phyloP scores from a whole-genome alignment of 441 rosid species.

The Erodium moschatum region DNA sequence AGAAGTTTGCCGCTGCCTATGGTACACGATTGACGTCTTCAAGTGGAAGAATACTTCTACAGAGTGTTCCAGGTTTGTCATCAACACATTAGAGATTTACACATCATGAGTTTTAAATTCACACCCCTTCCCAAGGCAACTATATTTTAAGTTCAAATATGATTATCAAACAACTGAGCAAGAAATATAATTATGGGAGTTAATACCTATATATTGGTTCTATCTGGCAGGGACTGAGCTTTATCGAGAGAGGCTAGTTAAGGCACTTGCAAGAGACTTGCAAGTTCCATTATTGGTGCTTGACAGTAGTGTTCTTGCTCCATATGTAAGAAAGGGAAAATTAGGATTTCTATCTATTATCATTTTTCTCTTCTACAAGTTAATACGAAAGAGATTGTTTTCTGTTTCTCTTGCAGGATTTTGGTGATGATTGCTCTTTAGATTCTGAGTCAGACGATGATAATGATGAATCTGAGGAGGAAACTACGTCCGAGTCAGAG shows the following conservation, averaged over 20 bases:
- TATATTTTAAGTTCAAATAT: constrained; percentile 1
- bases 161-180: background rate
- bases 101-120: constrained; percentile 1
- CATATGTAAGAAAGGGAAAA: constrained; percentile 61
- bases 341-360: constrained; percentile 11
- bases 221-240: constrained; percentile 71
- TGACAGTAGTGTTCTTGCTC: constrained; percentile 84
- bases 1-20: constrained; percentile 35
- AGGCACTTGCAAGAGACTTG: constrained; percentile 79
- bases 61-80: constrained; percentile 75
- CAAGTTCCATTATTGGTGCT: constrained; percentile 82
- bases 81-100: constrained; percentile 7
- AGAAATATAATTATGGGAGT: constrained; percentile 16
- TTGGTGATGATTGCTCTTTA: constrained; percentile 53
- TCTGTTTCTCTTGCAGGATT: constrained; percentile 46
- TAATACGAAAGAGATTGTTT: constrained; percentile 21
- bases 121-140: background rate
- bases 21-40: constrained; percentile 79
- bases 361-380: constrained; percentile 10
- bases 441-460: constrained; percentile 70
- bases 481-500: constrained; percentile 70
- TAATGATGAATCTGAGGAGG: constrained; percentile 45
- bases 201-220: constrained; percentile 20
- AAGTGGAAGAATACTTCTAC: constrained; percentile 82
- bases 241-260: constrained; percentile 82